Base-by-base conservation (phyloP, 2,329 filamentous ascomycete genomes). In the Cladobotryum protrusum region DNA sequence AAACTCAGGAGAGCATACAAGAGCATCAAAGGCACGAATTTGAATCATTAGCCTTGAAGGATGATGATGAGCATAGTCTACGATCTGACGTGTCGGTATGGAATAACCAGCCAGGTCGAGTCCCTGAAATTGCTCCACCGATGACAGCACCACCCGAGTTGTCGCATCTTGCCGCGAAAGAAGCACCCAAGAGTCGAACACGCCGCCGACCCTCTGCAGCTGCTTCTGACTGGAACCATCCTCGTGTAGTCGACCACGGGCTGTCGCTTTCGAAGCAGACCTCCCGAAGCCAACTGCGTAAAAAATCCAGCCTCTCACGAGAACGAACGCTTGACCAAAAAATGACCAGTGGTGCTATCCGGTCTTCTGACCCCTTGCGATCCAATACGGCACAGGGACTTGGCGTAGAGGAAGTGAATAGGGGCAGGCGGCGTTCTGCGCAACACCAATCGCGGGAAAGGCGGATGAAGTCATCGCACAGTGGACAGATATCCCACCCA, bases 71-170 rank as follows among this genome's bases (percentile, higher is more conserved):
- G 9, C 47, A 52, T 13, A 58, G 56, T 35, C n/a, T 57, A n/a
- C 53, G 56, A 32, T 58, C 56, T 12, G 56, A 58, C 12, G 53
- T 58, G 13, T 58, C 56, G 24, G 55, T 58, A 5, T 58, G 53
- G 53, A 58, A 58, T 34, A 57, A 57, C 37, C 48, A 57, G 34
- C 49, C 46, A 17, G 56, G 56, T 11, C 47, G 52, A 24, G 39
- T 45, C 9, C 50, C 43, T 12, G 42, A 47, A n/a, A 44, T 49
- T 33, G 43, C 48, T 17, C 39, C 43, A 34, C 43, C 54, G 13
- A 49, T 53, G 34, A 45, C 48, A 0, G 42, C 48, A 2, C 45
- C 43, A 15, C 49, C 52, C 5, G 51, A 54, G 20, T 14, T 51
- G 19, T 41, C 43, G 8, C 24, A 50, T 24, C 18, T 18, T 5